phyloP scores from a whole-genome alignment of 805 yeast genomes.

The Pichia deserticola region DNA sequence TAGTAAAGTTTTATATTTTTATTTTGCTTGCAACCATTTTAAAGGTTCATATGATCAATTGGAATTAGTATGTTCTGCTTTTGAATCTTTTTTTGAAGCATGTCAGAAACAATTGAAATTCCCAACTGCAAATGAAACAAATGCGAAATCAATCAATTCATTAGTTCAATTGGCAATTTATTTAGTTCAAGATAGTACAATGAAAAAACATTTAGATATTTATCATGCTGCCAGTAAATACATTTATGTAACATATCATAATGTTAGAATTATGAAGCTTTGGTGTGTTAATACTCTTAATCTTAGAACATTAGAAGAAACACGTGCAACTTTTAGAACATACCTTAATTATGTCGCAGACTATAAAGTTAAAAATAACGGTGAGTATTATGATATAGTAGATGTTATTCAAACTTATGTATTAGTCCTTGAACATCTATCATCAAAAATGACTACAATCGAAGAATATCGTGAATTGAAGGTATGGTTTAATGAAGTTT shows the following conservation, averaged over 20 bases:
- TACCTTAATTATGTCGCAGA: slow-evolving; percentile 35
- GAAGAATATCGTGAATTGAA: slow-evolving; percentile 14
- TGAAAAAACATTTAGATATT: slow-evolving; percentile 16
- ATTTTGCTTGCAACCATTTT: slow-evolving; percentile 16
- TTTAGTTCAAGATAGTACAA: slow-evolving; percentile 6
- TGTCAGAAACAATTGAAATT: slow-evolving; percentile 28
- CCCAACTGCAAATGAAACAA: slow-evolving; percentile 38
- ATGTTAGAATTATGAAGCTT: slow-evolving; percentile 31
- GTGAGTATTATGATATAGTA: slow-evolving; percentile 31
- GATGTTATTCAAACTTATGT: slow-evolving; percentile 20
- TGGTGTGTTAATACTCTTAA: slow-evolving; percentile 26
- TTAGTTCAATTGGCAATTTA: slow-evolving; percentile 25
- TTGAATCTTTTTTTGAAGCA: slow-evolving; percentile 7
- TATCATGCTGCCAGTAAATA: slow-evolving; percentile 26
- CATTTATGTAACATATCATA: slow-evolving; percentile 41
- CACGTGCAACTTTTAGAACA: slow-evolving; percentile 32
- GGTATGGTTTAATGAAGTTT: slow-evolving; percentile 15
- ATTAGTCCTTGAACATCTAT: slow-evolving; percentile 13
- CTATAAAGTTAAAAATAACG: slow-evolving; percentile 29
- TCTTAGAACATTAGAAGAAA: slow-evolving; percentile 16
- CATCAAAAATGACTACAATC: slow-evolving; percentile 4
- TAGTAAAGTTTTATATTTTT: slow-evolving; percentile 10
- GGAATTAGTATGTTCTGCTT: background rate
- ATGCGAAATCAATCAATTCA: slow-evolving; percentile 23
- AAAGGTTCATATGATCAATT: background rate